phyloP scores from a whole-genome alignment of 176 grass and related monocot species.

The Eleusine indica region DNA sequence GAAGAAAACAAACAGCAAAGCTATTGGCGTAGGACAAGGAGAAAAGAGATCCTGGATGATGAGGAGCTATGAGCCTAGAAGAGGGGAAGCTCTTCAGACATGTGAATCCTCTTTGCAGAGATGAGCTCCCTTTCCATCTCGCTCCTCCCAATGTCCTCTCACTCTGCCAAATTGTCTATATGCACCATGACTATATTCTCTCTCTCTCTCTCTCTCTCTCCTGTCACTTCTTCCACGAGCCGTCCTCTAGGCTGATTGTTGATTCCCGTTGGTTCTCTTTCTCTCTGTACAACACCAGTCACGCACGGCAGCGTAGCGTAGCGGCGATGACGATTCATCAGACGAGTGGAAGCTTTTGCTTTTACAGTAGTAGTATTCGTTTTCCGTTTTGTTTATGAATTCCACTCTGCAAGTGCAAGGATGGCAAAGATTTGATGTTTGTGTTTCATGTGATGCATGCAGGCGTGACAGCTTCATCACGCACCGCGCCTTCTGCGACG shows the following conservation, averaged over 20 bases:
- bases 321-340: conserved; percentile 32
- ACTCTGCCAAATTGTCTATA: not conserved
- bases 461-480: conserved; percentile 99
- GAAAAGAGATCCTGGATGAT: conserved; percentile 21
- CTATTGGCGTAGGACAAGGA: conserved; percentile 23
- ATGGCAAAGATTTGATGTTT: not conserved
- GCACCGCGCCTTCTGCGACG: conserved; percentile 99
- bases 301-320: conserved; percentile 12
- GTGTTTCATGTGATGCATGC: conserved; percentile 42
- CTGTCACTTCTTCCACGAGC: conserved; percentile 23
- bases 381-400: conserved; percentile 5
- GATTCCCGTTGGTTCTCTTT: not conserved
- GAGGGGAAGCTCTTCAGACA: conserved; percentile 7
- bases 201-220: not conserved
- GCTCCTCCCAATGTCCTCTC: not conserved
- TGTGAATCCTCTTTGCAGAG: conserved; percentile 47
- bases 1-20: conserved; percentile 31
- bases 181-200: not conserved
- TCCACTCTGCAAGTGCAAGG: not conserved
- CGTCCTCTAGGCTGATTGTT: not conserved
- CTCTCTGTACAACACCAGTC: not conserved
- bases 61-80: not conserved
- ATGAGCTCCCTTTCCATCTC: conserved; percentile 42
- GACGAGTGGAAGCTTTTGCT: not conserved
- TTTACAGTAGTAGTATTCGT: not conserved